Conservation (phyloP, 1,284 basidiomycete genomes). For the Cutaneotrichosporon daszewskae region DNA sequence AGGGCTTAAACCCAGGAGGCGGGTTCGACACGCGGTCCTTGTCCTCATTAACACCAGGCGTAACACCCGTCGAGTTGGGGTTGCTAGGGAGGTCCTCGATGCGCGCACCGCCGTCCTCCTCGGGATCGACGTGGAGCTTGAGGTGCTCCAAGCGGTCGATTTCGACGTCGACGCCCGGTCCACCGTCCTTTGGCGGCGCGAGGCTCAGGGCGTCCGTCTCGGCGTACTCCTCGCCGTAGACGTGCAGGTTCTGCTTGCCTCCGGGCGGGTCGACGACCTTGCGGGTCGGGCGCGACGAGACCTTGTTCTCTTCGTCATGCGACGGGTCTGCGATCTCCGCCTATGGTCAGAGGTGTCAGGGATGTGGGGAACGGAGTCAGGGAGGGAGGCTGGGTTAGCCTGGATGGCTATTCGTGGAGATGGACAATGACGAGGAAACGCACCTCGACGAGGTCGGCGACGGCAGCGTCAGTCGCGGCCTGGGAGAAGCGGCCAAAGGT, state of each 20-base stretch:
- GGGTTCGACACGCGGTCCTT: conserved; percentile 29
- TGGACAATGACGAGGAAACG: conserved; percentile 1
- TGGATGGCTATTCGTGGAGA: not conserved
- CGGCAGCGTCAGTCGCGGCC: conserved; percentile 45
- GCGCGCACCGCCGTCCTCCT: conserved; percentile 33
- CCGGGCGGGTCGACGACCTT: conserved; percentile 46
- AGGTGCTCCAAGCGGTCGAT: conserved; percentile 41
- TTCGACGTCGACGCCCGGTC: conserved; percentile 39
- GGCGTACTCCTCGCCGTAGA: conserved; percentile 44
- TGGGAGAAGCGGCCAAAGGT: conserved; percentile 45
- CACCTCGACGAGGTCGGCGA: conserved; percentile 46
- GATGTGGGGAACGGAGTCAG: not conserved
- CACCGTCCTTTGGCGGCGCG: conserved; percentile 41
- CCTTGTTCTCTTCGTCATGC: conserved; percentile 24
- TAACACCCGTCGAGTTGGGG: not conserved
- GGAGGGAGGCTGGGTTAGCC: not conserved
- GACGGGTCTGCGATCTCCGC: conserved; percentile 47
- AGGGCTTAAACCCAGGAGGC: conserved; percentile 39
- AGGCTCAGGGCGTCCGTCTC: conserved; percentile 44
- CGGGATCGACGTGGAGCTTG: conserved; percentile 41
- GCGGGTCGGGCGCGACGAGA: conserved; percentile 38
- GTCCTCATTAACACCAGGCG: no score
- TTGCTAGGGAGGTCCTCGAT: conserved; percentile 27
- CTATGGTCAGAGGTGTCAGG: conserved; percentile 12
- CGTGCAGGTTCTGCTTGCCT: conserved; percentile 34